Percentiles rank a stretch among this genome's conserved stretches.
phyloP scores from a whole-genome alignment of 164 flowering plant species.

The Macadamia integrifolia region DNA sequence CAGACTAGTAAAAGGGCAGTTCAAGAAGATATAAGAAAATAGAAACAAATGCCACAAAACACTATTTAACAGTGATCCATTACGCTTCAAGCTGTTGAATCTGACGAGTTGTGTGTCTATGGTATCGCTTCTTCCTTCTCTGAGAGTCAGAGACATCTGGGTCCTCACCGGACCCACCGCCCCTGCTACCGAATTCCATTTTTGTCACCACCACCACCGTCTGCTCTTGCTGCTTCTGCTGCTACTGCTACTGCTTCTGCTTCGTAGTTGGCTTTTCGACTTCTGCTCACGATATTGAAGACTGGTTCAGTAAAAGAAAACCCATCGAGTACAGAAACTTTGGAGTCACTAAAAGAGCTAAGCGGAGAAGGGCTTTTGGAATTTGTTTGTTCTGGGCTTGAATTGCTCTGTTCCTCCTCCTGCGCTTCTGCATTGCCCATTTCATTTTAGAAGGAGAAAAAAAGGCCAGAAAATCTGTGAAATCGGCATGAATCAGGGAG shows the following conservation, averaged over 20 bases:
- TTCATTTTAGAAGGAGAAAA: slow-evolving; percentile 7
- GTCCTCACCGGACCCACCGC: slow-evolving; percentile 48
- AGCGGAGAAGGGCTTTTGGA: too few relatives aligned
- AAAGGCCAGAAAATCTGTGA: slow-evolving; percentile 18
- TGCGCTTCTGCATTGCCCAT: slow-evolving; percentile 6
- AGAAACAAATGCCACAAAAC: too few relatives aligned
- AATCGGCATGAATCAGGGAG: slow-evolving; percentile 18
- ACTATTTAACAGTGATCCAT: slow-evolving; percentile 1
- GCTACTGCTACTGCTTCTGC: too few relatives aligned
- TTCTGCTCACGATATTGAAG: neutral
- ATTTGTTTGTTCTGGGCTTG: neutral
- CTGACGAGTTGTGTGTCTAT: slow-evolving; percentile 77
- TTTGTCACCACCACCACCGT: neutral
- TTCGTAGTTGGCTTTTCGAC: neutral
- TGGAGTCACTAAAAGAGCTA: too few relatives aligned
- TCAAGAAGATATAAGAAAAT: neutral
- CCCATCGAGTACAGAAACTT: neutral
- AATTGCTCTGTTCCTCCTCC: neutral
- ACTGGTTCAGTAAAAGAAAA: neutral
- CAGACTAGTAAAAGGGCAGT: neutral
- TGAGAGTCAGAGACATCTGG: slow-evolving; percentile 42
- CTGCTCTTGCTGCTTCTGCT: neutral
- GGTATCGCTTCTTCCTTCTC: slow-evolving; percentile 66
- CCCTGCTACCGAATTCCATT: slow-evolving; percentile 28
- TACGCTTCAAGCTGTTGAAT: slow-evolving; percentile 82